These are phyloP conservation scores for Urtica urens DNA, from an alignment of 306 rosid genomes.

Conservation along the genomic window DNA sequence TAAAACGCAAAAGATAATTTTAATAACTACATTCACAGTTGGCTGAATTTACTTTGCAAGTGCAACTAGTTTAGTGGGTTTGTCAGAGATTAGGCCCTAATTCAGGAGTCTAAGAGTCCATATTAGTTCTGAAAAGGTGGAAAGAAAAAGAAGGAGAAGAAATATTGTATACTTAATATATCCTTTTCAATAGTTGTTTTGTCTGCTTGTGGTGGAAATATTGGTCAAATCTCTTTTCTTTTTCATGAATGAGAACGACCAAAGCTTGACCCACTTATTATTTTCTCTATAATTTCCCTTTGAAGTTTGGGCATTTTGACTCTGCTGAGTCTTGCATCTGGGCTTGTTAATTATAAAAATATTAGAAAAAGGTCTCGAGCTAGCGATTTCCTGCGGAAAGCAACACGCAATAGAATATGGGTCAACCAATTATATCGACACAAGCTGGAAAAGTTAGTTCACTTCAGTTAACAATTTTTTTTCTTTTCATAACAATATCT, in stretches of 20 bases:
- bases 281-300: constrained; percentile 6
- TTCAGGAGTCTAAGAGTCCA: neutral
- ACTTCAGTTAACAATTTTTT: too few relatives aligned
- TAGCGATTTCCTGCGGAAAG: neutral
- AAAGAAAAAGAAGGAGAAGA: too few relatives aligned
- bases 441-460: too few relatives aligned
- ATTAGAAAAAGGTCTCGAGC: neutral
- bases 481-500: too few relatives aligned
- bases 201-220: constrained; percentile 30
- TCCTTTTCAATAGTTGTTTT: constrained; percentile 12
- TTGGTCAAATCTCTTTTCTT: constrained; percentile 18
- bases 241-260: constrained; percentile 18
- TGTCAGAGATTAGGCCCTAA: neutral
- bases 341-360: too few relatives aligned
- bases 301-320: constrained; percentile 13
- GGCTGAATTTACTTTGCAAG: too few relatives aligned
- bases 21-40: too few relatives aligned
- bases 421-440: neutral
- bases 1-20: too few relatives aligned
- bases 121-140: neutral
- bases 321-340: constrained; percentile 1
- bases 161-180: neutral
- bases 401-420: neutral
- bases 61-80: neutral
- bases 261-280: constrained; percentile 42